phyloP scores from a whole-genome alignment of 805 yeast genomes.

The Hanseniaspora lindneri region DNA sequence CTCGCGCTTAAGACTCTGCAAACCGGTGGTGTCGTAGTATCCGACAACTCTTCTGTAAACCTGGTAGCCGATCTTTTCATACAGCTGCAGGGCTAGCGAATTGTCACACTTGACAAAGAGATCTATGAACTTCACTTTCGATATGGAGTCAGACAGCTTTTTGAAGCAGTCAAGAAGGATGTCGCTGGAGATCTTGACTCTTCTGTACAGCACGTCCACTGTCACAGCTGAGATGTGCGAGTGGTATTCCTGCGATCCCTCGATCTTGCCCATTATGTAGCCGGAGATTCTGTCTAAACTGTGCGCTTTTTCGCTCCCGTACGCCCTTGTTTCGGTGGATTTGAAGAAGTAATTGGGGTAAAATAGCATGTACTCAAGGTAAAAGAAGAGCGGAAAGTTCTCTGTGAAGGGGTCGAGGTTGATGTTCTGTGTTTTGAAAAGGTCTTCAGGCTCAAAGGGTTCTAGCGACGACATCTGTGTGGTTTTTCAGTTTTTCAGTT shows the following conservation, averaged over 20 bases:
- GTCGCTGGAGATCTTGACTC: conserved; percentile 75
- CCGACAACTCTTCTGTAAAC: conserved; percentile 81
- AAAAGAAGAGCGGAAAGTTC: conserved; percentile 74
- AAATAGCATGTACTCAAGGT: conserved; percentile 63
- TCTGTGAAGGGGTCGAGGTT: conserved; percentile 87
- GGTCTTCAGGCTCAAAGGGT: conserved; percentile 80
- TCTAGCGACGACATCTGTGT: conserved; percentile 65
- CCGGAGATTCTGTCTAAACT: conserved; percentile 35
- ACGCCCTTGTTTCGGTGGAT: conserved; percentile 34
- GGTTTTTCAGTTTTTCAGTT: no score
- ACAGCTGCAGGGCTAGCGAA: conserved; percentile 61
- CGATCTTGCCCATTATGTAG: conserved; percentile 93
- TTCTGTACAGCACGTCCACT: conserved; percentile 64
- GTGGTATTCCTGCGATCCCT: conserved; percentile 87
- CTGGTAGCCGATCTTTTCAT: conserved; percentile 75
- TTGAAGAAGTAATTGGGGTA: conserved; percentile 91
- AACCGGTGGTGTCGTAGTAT: conserved; percentile 52
- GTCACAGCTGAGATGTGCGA: conserved; percentile 95
- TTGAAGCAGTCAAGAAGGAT: conserved; percentile 59
- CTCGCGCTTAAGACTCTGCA: conserved; percentile 19
- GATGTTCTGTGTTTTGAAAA: conserved; percentile 58
- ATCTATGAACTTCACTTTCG: conserved; percentile 75
- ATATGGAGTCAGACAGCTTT: conserved; percentile 58
- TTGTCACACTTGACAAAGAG: conserved; percentile 85
- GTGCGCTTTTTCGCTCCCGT: conserved; percentile 28